phyloP scores from a whole-genome alignment of 2,329 filamentous ascomycete species.

The Cladosporium halotolerans region DNA sequence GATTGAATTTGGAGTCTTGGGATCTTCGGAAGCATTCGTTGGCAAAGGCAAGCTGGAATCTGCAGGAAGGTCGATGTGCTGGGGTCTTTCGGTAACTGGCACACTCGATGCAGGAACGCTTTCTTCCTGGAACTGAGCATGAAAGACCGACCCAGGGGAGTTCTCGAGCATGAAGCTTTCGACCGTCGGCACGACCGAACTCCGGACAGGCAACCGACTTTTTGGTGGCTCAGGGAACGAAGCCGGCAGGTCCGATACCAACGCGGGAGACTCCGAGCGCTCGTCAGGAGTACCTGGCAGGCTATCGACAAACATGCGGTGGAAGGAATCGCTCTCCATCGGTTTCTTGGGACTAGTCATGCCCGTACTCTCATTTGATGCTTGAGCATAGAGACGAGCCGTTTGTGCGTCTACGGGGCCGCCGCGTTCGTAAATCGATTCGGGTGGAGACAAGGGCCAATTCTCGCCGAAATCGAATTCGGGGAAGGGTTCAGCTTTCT shows the following conservation, averaged over 20 bases:
- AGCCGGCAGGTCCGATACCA: neutral
- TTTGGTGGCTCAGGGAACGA: neutral
- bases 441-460: neutral
- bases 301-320: conserved; percentile 29
- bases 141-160: neutral
- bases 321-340: conserved; percentile 27
- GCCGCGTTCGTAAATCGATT: neutral
- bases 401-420: neutral
- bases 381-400: neutral
- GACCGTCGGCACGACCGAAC: neutral
- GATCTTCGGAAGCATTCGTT: neutral
- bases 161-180: neutral
- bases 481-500: neutral
- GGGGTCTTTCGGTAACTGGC: neutral
- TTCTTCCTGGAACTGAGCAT: neutral
- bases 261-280: neutral
- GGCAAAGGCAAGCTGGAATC: neutral
- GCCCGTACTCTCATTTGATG: neutral
- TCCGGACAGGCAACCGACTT: neutral
- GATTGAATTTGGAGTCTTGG: neutral
- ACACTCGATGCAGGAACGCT: neutral
- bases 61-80: neutral
- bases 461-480: neutral
- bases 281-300: conserved; percentile 17
- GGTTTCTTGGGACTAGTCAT: conserved; percentile 16